These are phyloP conservation scores for Neopestalotiopsis sp. DNA, from an alignment of 2,329 filamentous ascomycete species.

Conservation along the genomic window DNA sequence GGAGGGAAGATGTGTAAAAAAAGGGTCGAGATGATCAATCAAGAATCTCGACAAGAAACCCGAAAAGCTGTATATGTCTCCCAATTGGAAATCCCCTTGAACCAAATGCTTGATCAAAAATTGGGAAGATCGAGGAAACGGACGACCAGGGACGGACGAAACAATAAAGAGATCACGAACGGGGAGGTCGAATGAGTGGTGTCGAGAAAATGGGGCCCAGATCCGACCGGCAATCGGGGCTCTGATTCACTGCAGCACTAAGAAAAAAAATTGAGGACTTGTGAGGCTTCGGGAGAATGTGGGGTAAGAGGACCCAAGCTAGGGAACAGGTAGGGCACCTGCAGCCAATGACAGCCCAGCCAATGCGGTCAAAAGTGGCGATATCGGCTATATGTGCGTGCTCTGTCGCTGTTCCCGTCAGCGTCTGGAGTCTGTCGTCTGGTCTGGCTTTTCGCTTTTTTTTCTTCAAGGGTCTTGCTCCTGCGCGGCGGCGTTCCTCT, in stretches of 20 bases:
- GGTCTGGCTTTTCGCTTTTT: too few species aligned
- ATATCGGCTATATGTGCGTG: constrained; percentile 13
- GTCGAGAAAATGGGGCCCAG: neutral
- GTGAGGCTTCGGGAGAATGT: constrained; percentile 13
- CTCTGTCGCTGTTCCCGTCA: neutral
- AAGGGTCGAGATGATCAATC: neutral
- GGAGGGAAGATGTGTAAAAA: neutral
- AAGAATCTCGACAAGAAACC: neutral
- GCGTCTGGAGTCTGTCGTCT: too few species aligned
- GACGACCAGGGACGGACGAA: neutral
- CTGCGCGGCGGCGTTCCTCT: neutral
- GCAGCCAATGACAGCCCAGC: constrained; percentile 9
- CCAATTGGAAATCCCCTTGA: neutral
- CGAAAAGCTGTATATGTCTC: constrained; percentile 5
- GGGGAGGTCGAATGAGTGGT: neutral
- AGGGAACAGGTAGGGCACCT: constrained; percentile 1
- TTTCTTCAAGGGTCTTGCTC: constrained; percentile 1
- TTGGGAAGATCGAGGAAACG: neutral
- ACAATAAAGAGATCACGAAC: neutral
- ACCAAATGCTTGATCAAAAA: neutral
- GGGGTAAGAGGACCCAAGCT: constrained; percentile 9
- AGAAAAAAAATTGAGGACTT: constrained; percentile 15
- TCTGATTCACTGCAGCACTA: constrained; percentile 8
- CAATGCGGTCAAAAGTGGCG: constrained; percentile 16
- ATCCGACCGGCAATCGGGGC: neutral